Evolutionary conservation across 495 filamentous ascomycete species (phyloP), one percentile per base, ranked within the genome.

Genomic region (Trichoderma asperelloides): DNA sequence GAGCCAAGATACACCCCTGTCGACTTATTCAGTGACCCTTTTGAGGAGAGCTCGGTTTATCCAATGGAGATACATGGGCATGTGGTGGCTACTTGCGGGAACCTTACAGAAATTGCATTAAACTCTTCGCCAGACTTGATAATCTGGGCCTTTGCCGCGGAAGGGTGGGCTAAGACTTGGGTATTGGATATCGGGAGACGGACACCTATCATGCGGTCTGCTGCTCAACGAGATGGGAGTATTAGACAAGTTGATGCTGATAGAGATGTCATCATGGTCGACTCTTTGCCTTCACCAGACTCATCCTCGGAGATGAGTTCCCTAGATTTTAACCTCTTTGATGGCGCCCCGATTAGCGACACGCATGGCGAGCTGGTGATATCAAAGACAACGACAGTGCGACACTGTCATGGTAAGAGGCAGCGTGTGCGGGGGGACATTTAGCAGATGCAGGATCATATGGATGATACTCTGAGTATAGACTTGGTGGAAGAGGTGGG

Each of bases 121-220:
- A 70, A 79, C 60, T 76, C 76, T 30, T 70, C 75, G 0, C 71
- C 73, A 21, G 68, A 71, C 23, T 74, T 81, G 69, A 70, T 71
- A 0, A 70, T 81, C 27, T 81, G 80, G 74, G 79, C 77, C 12
- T 81, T 82, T 65, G 73, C 73, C 23, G 71, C 70, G 18, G 57
- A 70, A 15, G 79, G 79, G 1, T 65, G 69, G 18, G 73, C 77
- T 3, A 66, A 66, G 5, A 69, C 73, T 40, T 81, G 74, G 70
- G 69, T 71, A 39, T 71, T 80, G 15, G 69, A 78, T 63, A 64
- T 66, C 57, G 73, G 69, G 15, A 66, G 25, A 21, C 6, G 21
- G 27, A 65, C 65, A 13, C 37, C 7, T 11, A 13, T 69, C 12
- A 67, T 57, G n/a, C 41, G 64, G 21, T 64, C 39, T 51, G 65